Evolutionary conservation across 2,329 filamentous ascomycete species (phyloP), one percentile per base, ranked within the genome.

Genomic region (Apiospora sp.): DNA sequence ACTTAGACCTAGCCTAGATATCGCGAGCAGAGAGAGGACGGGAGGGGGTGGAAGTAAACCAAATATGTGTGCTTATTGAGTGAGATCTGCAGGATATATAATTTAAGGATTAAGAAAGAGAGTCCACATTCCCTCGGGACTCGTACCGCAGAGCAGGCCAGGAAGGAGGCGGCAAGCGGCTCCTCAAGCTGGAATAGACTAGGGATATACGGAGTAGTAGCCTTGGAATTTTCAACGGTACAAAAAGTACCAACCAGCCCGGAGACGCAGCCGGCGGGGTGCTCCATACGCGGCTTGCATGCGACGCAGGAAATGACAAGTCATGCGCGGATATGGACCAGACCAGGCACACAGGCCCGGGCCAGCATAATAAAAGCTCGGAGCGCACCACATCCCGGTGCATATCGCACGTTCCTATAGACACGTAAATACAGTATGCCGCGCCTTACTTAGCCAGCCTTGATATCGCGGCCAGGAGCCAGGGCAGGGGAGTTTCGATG

Each of bases 251-350:
- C 37, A 41, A 12, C n/a, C 49, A 51, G n/a, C 13, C 27, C 30
- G 54, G 54, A 61, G 30, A 61, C 30, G 30, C 22, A 16, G 14
- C 27, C 54, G 54, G 54, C 30, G 22, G 30, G 54, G 22, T 16
- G 30, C 30, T 34, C 54, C 54, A 58, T 58, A 22, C 16, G 27
- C 30, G 46, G 46, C 46, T 49, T 49, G 46, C 22, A 22, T 49
- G 46, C 22, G 22, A 49, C n/a, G 46, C 7, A 22, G 30, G 14
- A 34, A 61, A 61, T 61, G 54, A 61, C 54, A 61, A 22, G 54
- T 61, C 54, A 61, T 61, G 54, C 30, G 54, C 54, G 54, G 54
- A 37, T 61, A 61, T 34, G 27, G 54, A 14, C 51, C 51, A 34
- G 51, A 14, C 37, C 37, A 41, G 37, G 37, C 37, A 41, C 37